Evolutionary conservation across 2,329 filamentous ascomycete genomes (phyloP), one percentile per base, ranked within the genome.

Genomic region (Venturia oleaginea): DNA sequence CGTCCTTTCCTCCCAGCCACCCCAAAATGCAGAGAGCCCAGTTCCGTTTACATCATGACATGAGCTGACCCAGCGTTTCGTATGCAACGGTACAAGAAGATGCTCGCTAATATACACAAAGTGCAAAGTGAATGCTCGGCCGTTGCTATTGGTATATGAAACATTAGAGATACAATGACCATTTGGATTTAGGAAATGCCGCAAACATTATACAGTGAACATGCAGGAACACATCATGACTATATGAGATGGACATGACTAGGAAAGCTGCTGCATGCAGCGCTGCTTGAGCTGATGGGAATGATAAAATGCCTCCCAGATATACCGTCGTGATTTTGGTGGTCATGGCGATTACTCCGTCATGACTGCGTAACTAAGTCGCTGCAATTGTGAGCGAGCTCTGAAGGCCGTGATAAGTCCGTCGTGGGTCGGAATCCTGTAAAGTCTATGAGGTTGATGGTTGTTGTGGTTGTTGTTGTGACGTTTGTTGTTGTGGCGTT

Each of bases 61-160:
- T 57, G 34, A 60, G 22, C 59, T 60, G 59, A 60, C n/a, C 59
- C 15, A 34, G 51, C 59, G n/a, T 37, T 24, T 19, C 34, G 27
- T 60, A 60, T 60, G 34, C 40, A 60, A n/a, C 34, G 15, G 15
- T 57, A 57, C 51, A 57, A 57, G 17, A 60, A 27, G 24, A 60
- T 60, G 59, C 34, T 60, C 59, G 59, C 59, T 62, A 62, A 54
- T 62, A 62, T 62, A 62, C 61, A 62, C 19, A 19, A 27, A 54
- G 61, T 24, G 42, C 10, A n/a, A n/a, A n/a, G n/a, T n/a, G n/a
- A n/a, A n/a, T 34, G 24, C 15, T 13, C 43, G 61, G 61, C 61
- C 61, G 61, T 62, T 48, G 19, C 43, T 62, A 27, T 62, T 62
- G 42, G 42, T 62, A 62, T 42, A 62, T 62, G 8, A 62, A 62